phyloP scores from a whole-genome alignment of 208 protist species.

The Trypanosoma congolense region DNA sequence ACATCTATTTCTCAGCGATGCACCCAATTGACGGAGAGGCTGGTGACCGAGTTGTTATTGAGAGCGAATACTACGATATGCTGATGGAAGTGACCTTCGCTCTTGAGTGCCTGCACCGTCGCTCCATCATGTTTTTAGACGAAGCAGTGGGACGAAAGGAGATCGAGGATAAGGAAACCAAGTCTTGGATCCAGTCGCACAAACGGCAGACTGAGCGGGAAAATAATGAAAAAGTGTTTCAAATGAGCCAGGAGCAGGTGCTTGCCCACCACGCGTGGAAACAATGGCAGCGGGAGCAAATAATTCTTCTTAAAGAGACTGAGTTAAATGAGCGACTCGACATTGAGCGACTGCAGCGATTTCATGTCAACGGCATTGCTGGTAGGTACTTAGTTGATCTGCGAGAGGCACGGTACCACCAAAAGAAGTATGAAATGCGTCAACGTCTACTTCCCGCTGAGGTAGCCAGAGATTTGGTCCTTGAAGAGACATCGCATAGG shows the following conservation, averaged over 20 bases:
- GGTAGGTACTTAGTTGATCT: conserved; percentile 20
- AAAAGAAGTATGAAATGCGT: conserved; percentile 27
- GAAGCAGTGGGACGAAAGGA: conserved; percentile 21
- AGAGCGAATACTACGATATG: conserved; percentile 29
- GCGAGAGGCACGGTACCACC: conserved; percentile 25
- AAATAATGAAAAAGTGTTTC: conserved; percentile 3
- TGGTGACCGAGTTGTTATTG: conserved; percentile 22
- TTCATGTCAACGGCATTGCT: conserved; percentile 24
- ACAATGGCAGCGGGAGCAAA: conserved; percentile 21
- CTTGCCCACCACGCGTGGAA: conserved; percentile 19
- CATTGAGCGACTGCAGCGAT: conserved; percentile 31
- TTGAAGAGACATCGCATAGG: conserved; percentile 24
- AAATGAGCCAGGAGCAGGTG: conserved; percentile 2
- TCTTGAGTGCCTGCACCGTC: conserved; percentile 28
- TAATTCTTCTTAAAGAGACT: conserved; percentile 28
- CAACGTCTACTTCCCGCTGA: conserved; percentile 19
- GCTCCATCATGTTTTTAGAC: conserved; percentile 18
- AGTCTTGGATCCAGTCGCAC: conserved; percentile 27
- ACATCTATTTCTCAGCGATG: conserved; percentile 17
- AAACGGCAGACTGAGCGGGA: conserved; percentile 24
- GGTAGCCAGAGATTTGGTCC: conserved; percentile 14
- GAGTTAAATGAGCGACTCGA: conserved; percentile 37
- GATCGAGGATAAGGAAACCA: conserved; percentile 25
- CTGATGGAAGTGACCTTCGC: conserved; percentile 23
- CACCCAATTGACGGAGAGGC: conserved; percentile 22